A percentile compares a stretch with the other conserved stretches of the same genome.
Conservation (phyloP, 177 flowering plant genomes). For the Vitis hybrid region DNA sequence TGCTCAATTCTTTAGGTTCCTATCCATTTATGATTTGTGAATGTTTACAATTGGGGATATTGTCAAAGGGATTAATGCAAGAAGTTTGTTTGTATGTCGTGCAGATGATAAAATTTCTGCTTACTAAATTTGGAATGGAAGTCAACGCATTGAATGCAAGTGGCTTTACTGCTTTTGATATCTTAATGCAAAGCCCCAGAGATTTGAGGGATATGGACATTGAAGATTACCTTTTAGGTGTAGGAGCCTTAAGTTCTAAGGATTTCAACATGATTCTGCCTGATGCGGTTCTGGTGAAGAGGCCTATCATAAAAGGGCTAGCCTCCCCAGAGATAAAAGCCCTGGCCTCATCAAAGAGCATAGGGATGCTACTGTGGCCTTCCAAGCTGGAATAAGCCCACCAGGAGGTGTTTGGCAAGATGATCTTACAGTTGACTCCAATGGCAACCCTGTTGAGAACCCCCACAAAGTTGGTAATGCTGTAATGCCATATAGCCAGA, state of each 20-base stretch:
- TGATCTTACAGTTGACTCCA: background rate
- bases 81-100: background rate
- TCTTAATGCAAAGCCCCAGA: conserved; percentile 18
- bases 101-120: conserved; percentile 22
- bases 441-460: background rate
- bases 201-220: conserved; percentile 22
- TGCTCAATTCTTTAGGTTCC: too few species aligned
- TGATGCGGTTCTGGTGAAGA: too few species aligned
- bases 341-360: too few species aligned
- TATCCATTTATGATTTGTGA: too few species aligned
- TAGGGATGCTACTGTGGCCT: conserved; percentile 14
- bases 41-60: too few species aligned
- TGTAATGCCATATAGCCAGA: too few species aligned
- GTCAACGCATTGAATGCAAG: conserved; percentile 19
- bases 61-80: too few species aligned
- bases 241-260: conserved; percentile 14
- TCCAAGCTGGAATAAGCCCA: conserved; percentile 18
- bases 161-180: conserved; percentile 24
- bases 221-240: conserved; percentile 7
- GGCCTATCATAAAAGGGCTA: too few species aligned
- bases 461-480: background rate
- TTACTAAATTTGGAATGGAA: background rate
- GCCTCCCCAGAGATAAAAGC: too few species aligned
- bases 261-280: too few species aligned
- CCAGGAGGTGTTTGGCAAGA: conserved; percentile 11